Evolutionary conservation across 106 monocot genomes (phyloP).

Genomic region (Dendrobium nobile): DNA sequence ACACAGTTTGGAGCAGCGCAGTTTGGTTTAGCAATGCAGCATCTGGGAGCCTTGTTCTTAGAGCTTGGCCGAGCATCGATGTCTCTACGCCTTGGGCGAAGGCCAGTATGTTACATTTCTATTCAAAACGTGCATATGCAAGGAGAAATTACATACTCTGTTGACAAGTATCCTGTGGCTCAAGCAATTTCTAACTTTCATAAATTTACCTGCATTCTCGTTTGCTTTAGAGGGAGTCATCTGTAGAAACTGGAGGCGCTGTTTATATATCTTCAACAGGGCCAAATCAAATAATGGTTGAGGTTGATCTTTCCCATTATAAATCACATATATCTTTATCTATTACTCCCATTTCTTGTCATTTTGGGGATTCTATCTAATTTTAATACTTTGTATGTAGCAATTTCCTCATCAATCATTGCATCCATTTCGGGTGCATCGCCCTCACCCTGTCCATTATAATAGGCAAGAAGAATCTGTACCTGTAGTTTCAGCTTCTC

Average conservation of each 20-base stretch:
- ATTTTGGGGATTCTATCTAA: too few species aligned
- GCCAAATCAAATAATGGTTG: slow-evolving; percentile 89
- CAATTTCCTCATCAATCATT: slow-evolving; percentile 49
- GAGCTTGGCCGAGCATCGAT: slow-evolving; percentile 86
- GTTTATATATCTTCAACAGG: slow-evolving; percentile 68
- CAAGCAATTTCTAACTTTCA: not conserved
- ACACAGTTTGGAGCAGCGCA: slow-evolving; percentile 63
- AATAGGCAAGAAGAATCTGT: slow-evolving; percentile 11
- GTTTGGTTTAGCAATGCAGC: slow-evolving; percentile 71
- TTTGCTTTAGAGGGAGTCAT: slow-evolving; percentile 49
- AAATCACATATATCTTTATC: not conserved
- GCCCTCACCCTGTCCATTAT: too few species aligned
- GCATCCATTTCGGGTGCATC: slow-evolving; percentile 27
- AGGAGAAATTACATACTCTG: not conserved
- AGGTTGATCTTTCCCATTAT: slow-evolving; percentile 32
- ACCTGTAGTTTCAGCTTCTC: slow-evolving; percentile 19
- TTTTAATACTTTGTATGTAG: slow-evolving; percentile 26
- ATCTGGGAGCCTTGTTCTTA: slow-evolving; percentile 80
- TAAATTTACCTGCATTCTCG: not conserved
- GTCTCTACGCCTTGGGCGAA: slow-evolving; percentile 63
- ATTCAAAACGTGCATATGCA: not conserved
- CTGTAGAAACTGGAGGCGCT: slow-evolving; percentile 75
- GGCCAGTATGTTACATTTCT: slow-evolving; percentile 51
- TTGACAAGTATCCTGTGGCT: not conserved
- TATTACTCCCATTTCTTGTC: not conserved